Evolutionary conservation across 768 basidiomycete species (phyloP), one percentile per base, ranked within the genome.

Genomic region (Naganishia antarctica): DNA sequence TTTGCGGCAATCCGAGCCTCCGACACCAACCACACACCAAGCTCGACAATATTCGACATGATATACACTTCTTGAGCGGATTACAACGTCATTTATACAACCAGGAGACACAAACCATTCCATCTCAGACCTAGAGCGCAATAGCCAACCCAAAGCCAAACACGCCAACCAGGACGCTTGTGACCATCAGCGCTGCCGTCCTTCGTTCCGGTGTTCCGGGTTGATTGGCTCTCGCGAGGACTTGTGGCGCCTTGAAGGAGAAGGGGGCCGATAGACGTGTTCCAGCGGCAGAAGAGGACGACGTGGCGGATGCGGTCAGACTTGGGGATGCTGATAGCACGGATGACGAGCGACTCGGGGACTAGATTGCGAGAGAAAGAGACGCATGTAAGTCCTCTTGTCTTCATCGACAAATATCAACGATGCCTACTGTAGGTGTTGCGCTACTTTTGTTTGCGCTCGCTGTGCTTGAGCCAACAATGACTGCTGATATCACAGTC

Each of bases 81-180:
- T n/a, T n/a, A n/a, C n/a, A n/a, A n/a, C n/a, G n/a, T n/a, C 37
- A 40, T 16, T 40, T 40, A n/a, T 51, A 51, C 50, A 51, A 51
- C 50, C 31, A 28, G 34, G 8, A 6, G 32, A 37, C 13, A 12
- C 43, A 21, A 44, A 9, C 50, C 3, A 4, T 32, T n/a, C 31
- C 8, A 51, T 31, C 48, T 18, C 50, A 34, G 32, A 34, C 31
- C 13, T 32, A 57, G 6, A 57, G 31, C 32, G 53, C 53, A 6
- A 57, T 40, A 21, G 53, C 53, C 53, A 57, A 57, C 2, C 53
- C 53, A 16, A 57, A 57, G 9, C 53, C 53, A 26, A 57, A 57
- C 8, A 57, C 53, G 2, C 53, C 53, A 41, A 57, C 32, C 8
- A 57, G 31, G 21, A 57, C 53, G 16, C 53, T 57, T 8, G 53